Evolutionary conservation across 352 stramenopile species (phyloP).

Genomic region (Phytophthora pseudosyringae): DNA sequence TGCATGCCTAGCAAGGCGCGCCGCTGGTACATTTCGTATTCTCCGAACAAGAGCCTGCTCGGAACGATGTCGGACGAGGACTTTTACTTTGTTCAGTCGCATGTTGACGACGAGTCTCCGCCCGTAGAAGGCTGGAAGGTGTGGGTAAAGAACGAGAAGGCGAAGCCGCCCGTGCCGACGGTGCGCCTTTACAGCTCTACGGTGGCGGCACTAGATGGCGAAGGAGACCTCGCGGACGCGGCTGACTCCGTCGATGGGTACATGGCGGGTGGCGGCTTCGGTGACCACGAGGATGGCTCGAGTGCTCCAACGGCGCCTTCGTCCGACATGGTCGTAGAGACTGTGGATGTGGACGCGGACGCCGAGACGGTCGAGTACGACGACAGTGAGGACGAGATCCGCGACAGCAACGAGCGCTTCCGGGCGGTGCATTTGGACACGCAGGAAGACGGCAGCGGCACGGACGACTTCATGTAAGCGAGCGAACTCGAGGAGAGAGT

Average conservation of each 20-base stretch:
- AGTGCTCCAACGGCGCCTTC: slow-evolving; percentile 31
- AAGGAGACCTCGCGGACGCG: slow-evolving; percentile 67
- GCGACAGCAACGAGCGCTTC: slow-evolving; percentile 91
- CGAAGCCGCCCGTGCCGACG: slow-evolving; percentile 59
- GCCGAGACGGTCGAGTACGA: slow-evolving; percentile 90
- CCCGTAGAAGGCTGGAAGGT: slow-evolving; percentile 86
- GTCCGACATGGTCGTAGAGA: slow-evolving; percentile 43
- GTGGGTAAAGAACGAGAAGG: slow-evolving; percentile 90
- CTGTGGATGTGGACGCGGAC: slow-evolving; percentile 70
- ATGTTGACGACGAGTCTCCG: slow-evolving; percentile 81
- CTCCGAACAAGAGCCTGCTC: slow-evolving; percentile 86
- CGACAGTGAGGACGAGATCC: slow-evolving; percentile 91
- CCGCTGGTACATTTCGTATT: slow-evolving; percentile 99
- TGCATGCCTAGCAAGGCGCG: slow-evolving; percentile 97
- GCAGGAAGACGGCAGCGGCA: slow-evolving; percentile 75
- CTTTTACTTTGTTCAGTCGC: slow-evolving; percentile 87
- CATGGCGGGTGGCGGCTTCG: slow-evolving; percentile 31
- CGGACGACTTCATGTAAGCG: slow-evolving; percentile 84
- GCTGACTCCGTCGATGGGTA: slow-evolving; percentile 81
- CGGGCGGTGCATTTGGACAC: slow-evolving; percentile 88
- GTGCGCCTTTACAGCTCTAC: slow-evolving; percentile 80
- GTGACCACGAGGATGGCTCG: slow-evolving; percentile 21
- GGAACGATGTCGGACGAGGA: slow-evolving; percentile 89
- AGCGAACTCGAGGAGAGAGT: slow-evolving; percentile 24
- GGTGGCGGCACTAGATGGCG: slow-evolving; percentile 44